Evolutionary conservation across 352 stramenopile species (phyloP), one percentile per base, ranked within the genome.

Genomic region (Globisporangium sylvaticum): DNA sequence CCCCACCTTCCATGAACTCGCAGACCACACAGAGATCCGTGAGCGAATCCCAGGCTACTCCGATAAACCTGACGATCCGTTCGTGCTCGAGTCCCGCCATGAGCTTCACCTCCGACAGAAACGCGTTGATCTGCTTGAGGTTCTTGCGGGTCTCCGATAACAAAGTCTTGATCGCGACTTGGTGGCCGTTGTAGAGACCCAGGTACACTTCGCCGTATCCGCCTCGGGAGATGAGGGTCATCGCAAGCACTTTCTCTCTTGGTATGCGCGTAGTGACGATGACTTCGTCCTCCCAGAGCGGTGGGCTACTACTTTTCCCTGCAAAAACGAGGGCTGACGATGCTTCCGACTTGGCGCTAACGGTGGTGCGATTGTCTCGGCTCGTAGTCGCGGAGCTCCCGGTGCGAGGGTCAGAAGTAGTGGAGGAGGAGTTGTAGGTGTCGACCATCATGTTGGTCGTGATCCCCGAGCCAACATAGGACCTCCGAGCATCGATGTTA

Each of bases 31-130:
- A 77, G 3, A 85, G 63, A 61, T 87, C 79, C 1, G 42, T 71
- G 7, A 83, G 77, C 27, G 75, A 75, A 22, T 81, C 71, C 81
- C 81, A 89, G 37, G 78, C 69, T 6, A 85, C 76, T 3, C 80
- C 80, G 7, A 87, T 34, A 24, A 86, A 74, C 12, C 58, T 60
- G 6, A 88, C 76, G 55, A 88, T 73, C 8, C 72, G 66, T 6
- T 67, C 59, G 54, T 84, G 76, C 22, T 84, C 69, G 29, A 88
- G n/a, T 0, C 32, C 34, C 0, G 76, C 67, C 73, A 83, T 76
- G 10, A 88, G 52, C 63, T 83, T 80, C 54, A 82, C 70, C 58
- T 87, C 76, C 0, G 54, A 61, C 24, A 87, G 56, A 52, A 87
- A 85, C 22, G 60, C 55, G 25, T 77, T 73, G 70, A 80, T 75